Base-by-base conservation (phyloP, 2,329 filamentous ascomycete genomes). In the Paramyrothecium roridum region DNA sequence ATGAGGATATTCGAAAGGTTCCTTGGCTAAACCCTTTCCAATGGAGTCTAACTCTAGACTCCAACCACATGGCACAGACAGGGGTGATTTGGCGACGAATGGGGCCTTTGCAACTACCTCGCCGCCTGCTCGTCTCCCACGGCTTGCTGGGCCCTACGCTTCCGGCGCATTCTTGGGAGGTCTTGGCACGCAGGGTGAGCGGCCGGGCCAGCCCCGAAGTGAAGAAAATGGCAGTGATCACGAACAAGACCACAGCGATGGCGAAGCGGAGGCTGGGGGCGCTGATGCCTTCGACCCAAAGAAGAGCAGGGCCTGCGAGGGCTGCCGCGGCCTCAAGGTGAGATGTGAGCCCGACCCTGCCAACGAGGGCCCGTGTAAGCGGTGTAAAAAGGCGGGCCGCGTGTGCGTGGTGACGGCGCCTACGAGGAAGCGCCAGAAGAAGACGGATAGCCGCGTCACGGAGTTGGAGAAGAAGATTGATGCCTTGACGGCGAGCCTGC, bases 391-490 rank as follows among this genome's bases (percentile, higher is more conserved):
- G 73, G 89, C 91, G 3, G 84, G 86, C n/a, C 80, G 91, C 40
- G 79, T 80, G 59, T 96, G 92, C 67, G 76, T 93, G 45, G 87
- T 93, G 58, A 96, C 91, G 1, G 84, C 86, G 59, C 90, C 82
- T 16, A 84, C 79, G 30, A 71, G 91, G 45, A 96, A 96, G 74
- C 81, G 92, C 48, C 90, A 93, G 76, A 96, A 93, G 78, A 96
- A 96, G 79, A 92, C 90, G 53, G 93, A 96, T 69, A 93, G 86
- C 61, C 82, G 91, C 52, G 92, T 97, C 13, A 89, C 91, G 10
- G 92, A 96, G 76, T 79, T 97, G 52, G 92, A 96, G 77, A 91
- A 88, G 78, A 96, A 96, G 76, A 93, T 96, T 60, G 91, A 96
- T 76, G 90, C 89, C 10, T 70, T 96, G 68, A 96, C 90, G 8